Conservation (phyloP, 202 grass and related monocot genomes). For the Schoenoplectus tabernaemontani region DNA sequence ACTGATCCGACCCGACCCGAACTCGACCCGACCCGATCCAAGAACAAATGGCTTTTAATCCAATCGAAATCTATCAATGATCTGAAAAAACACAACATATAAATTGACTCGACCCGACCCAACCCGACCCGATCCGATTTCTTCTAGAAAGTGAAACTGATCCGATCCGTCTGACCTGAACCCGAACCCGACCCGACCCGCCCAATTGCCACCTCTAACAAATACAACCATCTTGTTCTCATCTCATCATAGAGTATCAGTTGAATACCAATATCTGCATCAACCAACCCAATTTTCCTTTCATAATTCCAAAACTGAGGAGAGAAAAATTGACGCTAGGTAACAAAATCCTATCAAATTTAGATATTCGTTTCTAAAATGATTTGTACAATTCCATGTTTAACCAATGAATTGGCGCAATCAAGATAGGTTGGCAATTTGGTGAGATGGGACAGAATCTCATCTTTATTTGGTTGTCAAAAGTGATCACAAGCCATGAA, state of each 20-base stretch:
- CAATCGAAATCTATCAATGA: too few species aligned
- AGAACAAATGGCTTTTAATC: too few species aligned
- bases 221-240: too few species aligned
- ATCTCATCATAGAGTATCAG: not conserved
- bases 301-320: not conserved
- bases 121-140: too few species aligned
- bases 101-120: too few species aligned
- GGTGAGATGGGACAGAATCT: constrained; percentile 14
- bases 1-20: too few species aligned
- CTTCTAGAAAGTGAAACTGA: too few species aligned
- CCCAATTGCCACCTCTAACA: too few species aligned
- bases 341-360: not conserved
- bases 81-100: too few species aligned
- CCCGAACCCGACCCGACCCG: too few species aligned
- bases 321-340: not conserved
- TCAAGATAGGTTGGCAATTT: constrained; percentile 6
- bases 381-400: not conserved
- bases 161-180: too few species aligned
- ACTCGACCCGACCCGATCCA: too few species aligned
- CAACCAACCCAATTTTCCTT: not conserved
- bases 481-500: constrained; percentile 16
- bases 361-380: not conserved
- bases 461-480: not conserved
- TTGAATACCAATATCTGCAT: not conserved
- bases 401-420: constrained; percentile 3